Evolutionary conservation across 768 basidiomycete genomes (phyloP).

Genomic region (Leccinum subtestaceum): DNA sequence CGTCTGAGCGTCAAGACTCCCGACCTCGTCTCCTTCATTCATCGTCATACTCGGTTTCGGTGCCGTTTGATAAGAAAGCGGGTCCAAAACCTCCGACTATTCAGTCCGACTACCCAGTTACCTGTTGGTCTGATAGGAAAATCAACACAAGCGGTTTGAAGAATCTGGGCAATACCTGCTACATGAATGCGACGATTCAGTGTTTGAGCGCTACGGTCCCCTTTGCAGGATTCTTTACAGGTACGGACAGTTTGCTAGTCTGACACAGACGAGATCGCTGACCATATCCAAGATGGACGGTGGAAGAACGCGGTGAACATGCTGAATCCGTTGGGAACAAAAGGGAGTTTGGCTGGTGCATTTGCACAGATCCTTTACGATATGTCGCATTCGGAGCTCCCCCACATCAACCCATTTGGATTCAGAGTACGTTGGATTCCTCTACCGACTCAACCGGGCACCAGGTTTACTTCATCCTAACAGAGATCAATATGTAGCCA

Average conservation of each 20-base stretch:
- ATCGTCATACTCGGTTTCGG: conserved; percentile 35
- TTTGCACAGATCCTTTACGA: conserved; percentile 83
- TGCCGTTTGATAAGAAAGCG: conserved; percentile 15
- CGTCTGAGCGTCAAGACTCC: conserved; percentile 73
- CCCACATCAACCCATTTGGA: conserved; percentile 74
- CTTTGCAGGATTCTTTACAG: conserved; percentile 89
- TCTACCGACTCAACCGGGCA: conserved; percentile 18
- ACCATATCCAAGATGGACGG: conserved; percentile 54
- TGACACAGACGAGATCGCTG: not conserved
- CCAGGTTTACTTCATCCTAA: conserved; percentile 21
- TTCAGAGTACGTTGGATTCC: conserved; percentile 67
- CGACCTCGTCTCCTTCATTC: conserved; percentile 49
- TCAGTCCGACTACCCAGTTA: conserved; percentile 72
- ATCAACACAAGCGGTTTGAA: conserved; percentile 84
- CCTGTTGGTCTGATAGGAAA: conserved; percentile 79
- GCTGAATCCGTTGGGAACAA: conserved; percentile 82
- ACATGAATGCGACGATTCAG: conserved; percentile 98
- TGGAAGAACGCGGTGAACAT: conserved; percentile 85
- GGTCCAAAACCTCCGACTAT: conserved; percentile 66
- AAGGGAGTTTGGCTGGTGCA: conserved; percentile 75
- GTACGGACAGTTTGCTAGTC: conserved; percentile 37
- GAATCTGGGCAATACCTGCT: conserved; percentile 96
- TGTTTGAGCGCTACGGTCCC: conserved; percentile 94
- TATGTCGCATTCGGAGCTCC: conserved; percentile 85
- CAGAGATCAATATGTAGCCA: conserved; percentile 59